Evolutionary conservation across 106 monocot species (phyloP), one percentile per base, ranked within the genome.

Genomic region (Hemerocallis citrina): DNA sequence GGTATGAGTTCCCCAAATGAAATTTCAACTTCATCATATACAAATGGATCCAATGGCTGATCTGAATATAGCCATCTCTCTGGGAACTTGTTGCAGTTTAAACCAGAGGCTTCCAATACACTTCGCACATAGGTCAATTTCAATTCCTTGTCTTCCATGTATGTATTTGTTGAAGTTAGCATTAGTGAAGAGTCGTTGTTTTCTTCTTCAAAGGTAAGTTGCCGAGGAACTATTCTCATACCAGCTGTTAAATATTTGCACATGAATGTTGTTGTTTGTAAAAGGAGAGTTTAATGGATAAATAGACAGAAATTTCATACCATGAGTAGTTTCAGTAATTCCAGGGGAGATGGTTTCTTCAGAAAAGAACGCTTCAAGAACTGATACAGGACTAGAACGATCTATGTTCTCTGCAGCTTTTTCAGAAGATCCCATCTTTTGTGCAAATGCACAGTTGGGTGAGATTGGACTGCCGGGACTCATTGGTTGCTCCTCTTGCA

Each of bases 11-110:
- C 69, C 25, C 55, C 52, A 21, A 60, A 86, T 10, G 72, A 75
- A 41, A 66, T 66, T 34, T 78, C 90, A 41, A 90, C 65, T 64
- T 90, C 95, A 69, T 89, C 81, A 57, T 81, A 87, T 16, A 96
- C 62, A 31, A 81, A 84, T 32, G 68, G 58, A 30, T 83, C 74
- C 25, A 90, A 74, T 27, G 77, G 57, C 43, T 59, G 74, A 40
- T 41, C 44, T n/a, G 58, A 63, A 38, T 23, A 44, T 51, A 76
- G 38, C 69, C 73, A 84, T 59, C 30, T 87, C 35, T 73, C 72
- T 32, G 57, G 64, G 39, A 44, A 0, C 55, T 63, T 57, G 55
- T 33, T 24, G 9, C 29, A 29, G 46, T 30, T 66, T 19, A 92
- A 62, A 41, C 61, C 84, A 24, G 92, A 88, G 21, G 81, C 81